phyloP scores from a whole-genome alignment of 345 rosid species.

The Dipteronia sinensis region DNA sequence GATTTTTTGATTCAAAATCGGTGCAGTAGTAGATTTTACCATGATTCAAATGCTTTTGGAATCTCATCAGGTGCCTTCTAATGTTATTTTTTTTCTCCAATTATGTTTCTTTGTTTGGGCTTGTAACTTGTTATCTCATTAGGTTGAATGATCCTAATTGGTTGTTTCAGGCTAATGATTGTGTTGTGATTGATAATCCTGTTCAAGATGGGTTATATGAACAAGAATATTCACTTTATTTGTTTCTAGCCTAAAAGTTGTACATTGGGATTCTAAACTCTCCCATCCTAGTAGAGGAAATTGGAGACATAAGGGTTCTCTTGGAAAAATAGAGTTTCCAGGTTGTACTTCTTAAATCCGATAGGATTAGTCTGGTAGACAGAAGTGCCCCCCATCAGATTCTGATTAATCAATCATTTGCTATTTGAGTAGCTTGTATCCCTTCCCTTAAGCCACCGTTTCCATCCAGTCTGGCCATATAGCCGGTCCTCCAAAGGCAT shows the following conservation, averaged over 20 bases:
- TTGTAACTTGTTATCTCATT: neutral
- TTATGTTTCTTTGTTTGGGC: neutral
- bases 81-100: neutral
- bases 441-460: neutral
- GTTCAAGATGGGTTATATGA: conserved; percentile 30
- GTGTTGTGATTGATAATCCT: conserved; percentile 26
- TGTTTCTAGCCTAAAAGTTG: neutral
- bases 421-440: neutral
- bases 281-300: no score
- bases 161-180: conserved; percentile 31
- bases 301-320: neutral
- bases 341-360: neutral
- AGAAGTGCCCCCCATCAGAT: neutral
- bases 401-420: neutral
- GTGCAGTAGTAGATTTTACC: conserved; percentile 86
- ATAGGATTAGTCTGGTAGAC: neutral
- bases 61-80: conserved; percentile 39
- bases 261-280: neutral
- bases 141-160: neutral
- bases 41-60: conserved; percentile 68
- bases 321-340: neutral
- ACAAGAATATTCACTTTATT: neutral
- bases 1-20: neutral
- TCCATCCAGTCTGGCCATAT: neutral
- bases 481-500: neutral